Conservation (phyloP, 202 grass and related monocot species). For the Setaria italica region DNA sequence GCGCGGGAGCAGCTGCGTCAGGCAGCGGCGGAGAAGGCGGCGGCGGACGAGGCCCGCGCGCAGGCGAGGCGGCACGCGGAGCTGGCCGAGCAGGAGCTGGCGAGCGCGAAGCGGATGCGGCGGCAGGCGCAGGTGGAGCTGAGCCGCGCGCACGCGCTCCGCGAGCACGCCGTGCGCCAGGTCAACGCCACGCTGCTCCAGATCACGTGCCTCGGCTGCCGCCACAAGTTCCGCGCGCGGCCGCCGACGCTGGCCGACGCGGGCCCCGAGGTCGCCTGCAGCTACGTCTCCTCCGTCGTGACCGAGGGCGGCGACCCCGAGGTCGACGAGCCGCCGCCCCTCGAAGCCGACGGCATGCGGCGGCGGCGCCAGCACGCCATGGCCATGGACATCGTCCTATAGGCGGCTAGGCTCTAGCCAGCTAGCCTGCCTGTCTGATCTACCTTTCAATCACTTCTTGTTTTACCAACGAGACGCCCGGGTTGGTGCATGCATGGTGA, state of each 20-base stretch:
- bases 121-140: conserved; percentile 90
- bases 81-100: conserved; percentile 86
- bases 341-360: conserved; percentile 29
- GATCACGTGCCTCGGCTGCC: conserved; percentile 86
- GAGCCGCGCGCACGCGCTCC: conserved; percentile 76
- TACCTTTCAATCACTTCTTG: conserved; percentile 24
- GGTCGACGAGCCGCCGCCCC: conserved; percentile 24
- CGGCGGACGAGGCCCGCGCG: conserved; percentile 74
- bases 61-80: conserved; percentile 75
- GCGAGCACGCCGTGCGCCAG: conserved; percentile 83
- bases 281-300: conserved; percentile 80
- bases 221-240: conserved; percentile 63
- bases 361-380: conserved; percentile 33
- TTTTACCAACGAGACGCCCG: conserved; percentile 11
- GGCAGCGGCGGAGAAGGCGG: conserved; percentile 62
- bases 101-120: conserved; percentile 80
- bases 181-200: conserved; percentile 85
- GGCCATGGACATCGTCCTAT: conserved; percentile 37
- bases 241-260: not conserved
- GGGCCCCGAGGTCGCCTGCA: conserved; percentile 60
- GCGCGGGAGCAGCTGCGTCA: conserved; percentile 60
- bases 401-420: not conserved
- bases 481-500: not conserved
- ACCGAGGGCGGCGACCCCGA: conserved; percentile 67
- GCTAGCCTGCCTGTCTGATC: not conserved